Percentiles rank a stretch among this genome's conserved stretches.
These are phyloP conservation scores for Simmondsia chinensis DNA, from an alignment of 148 eudicot species.

Conservation along the genomic window DNA sequence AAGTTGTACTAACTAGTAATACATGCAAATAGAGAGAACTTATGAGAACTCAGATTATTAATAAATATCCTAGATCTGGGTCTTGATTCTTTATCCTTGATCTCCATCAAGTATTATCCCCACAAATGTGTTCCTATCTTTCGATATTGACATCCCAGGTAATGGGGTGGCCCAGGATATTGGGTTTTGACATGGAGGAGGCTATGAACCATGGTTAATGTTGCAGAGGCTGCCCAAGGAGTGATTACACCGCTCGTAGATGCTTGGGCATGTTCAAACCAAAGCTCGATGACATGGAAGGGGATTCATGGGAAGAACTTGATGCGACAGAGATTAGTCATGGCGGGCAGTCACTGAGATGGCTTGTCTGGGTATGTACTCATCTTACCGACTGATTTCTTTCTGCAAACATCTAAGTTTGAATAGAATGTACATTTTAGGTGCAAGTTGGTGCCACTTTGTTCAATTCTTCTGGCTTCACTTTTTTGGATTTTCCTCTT, in stretches of 20 bases:
- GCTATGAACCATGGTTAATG: conserved; percentile 37
- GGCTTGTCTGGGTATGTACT: conserved; percentile 92
- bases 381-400: too few relatives aligned
- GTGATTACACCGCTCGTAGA: conserved; percentile 58
- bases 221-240: conserved; percentile 91
- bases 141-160: conserved; percentile 8
- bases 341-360: conserved; percentile 64
- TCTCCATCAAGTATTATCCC: not conserved
- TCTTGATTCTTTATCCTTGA: too few relatives aligned
- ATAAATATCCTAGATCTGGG: not conserved
- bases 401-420: too few relatives aligned
- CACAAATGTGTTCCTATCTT: not conserved
- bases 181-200: conserved; percentile 29
- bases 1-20: too few relatives aligned
- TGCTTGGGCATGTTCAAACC: conserved; percentile 62
- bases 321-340: conserved; percentile 47
- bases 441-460: too few relatives aligned
- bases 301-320: conserved; percentile 97
- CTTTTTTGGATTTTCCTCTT: too few relatives aligned
- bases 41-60: too few relatives aligned
- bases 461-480: too few relatives aligned
- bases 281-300: conserved; percentile 45
- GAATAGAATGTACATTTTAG: too few relatives aligned
- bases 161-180: conserved; percentile 15
- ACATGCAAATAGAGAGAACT: too few relatives aligned